Percentiles rank a stretch among this genome's conserved stretches.
Evolutionary conservation across 2,329 filamentous ascomycete genomes (phyloP).

Genomic region (Hymenotorrendiella dingleyae): DNA sequence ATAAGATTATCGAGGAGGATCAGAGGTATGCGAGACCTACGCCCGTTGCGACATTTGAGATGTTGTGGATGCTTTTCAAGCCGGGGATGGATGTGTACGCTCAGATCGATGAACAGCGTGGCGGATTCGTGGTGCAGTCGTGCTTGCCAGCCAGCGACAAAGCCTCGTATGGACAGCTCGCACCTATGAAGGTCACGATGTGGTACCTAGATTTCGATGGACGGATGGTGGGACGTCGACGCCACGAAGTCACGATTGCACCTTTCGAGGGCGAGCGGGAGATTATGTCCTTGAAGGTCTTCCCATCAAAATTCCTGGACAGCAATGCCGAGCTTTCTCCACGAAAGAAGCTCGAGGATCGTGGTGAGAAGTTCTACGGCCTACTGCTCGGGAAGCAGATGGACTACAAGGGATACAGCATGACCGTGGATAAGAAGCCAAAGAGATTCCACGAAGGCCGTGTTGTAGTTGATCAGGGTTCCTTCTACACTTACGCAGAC

Average conservation of each 20-base stretch:
- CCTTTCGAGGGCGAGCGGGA: conserved; percentile 27
- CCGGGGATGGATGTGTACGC: conserved; percentile 21
- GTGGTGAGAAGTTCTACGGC: conserved; percentile 22
- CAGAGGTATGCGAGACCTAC: conserved; percentile 10
- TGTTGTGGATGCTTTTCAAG: conserved; percentile 24
- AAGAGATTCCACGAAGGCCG: conserved; percentile 19
- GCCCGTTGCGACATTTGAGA: conserved; percentile 21
- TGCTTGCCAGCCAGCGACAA: conserved; percentile 8
- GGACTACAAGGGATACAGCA: conserved; percentile 21
- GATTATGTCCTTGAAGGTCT: conserved; percentile 24
- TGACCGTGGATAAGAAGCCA: conserved; percentile 17
- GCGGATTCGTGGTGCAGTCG: conserved; percentile 17
- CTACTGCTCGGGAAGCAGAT: conserved; percentile 20
- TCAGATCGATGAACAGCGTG: conserved; percentile 15
- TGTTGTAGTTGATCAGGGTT: conserved; percentile 19
- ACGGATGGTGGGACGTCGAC: conserved; percentile 20
- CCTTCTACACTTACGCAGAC: conserved; percentile 19
- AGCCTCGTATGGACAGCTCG: conserved; percentile 12
- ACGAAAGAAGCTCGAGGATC: conserved; percentile 15
- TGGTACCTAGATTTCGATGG: conserved; percentile 31
- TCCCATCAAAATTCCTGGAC: conserved; percentile 21
- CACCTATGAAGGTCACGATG: conserved; percentile 19
- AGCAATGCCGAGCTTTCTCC: conserved; percentile 11
- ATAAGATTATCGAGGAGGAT: conserved; percentile 18
- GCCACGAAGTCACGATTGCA: conserved; percentile 21